Evolutionary conservation across 306 rosid species (phyloP), one percentile per base, ranked within the genome.

Genomic region (Castanea mollissima): DNA sequence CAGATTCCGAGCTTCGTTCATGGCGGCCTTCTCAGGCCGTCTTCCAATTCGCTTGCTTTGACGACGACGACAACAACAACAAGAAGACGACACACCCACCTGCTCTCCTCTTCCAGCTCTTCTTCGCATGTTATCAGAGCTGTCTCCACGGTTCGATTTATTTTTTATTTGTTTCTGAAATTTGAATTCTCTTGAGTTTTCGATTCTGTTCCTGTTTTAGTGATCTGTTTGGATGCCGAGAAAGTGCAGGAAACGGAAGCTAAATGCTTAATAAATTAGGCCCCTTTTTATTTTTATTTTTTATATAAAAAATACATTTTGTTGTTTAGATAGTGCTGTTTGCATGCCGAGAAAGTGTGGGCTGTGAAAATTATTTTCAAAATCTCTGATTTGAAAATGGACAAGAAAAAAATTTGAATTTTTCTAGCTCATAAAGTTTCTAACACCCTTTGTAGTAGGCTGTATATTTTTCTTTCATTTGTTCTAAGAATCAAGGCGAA

Each of bases 81-180:
- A 41, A 41, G 46, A 38, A 2, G 46, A 38, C 46, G 54, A 49
- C 54, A 49, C n/a, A 83, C 89, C 78, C 77, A 69, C 60, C 20
- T 62, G 49, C 74, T 46, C 31, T 82, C 80, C 27, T 85, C 92
- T 55, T 74, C 94, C 4, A 75, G 83, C 55, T 32, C 78, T 31
- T 90, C 85, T 83, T 76, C 90, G 46, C 69, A 41, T 41, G 46
- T 86, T 49, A 77, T 86, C 14, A 88, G 94, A 19, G 97, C 98
- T 55, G 93, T 93, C 9, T 81, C 96, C 60, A 85, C 99, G 90
- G 99, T 95, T 38, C 70, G 89, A 60, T 75, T 76, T 21, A 21
- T 4, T 29, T n/a, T 19, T 75, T 23, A 12, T 55, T 57, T 52
- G 2, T 41, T 18, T 19, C 49, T 23, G 57, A 25, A 6, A 62